A percentile compares a stretch with the other conserved stretches of the same genome.
Conservation (phyloP, 345 rosid genomes). For the Melaleuca alternifolia region DNA sequence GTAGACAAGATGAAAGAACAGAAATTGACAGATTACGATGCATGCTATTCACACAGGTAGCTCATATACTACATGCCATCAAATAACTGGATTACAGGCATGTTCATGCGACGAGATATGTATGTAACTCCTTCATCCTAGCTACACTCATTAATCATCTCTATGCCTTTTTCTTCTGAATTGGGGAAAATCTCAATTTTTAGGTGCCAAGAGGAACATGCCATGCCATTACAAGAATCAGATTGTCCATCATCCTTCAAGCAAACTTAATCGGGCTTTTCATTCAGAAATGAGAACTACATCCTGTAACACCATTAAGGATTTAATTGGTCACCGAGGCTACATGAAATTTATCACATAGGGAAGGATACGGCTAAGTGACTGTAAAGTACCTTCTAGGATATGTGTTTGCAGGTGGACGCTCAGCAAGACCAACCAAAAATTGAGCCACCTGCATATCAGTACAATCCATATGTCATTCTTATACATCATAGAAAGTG, state of each 20-base stretch:
- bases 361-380: background rate
- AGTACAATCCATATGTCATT: background rate
- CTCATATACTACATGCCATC: background rate
- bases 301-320: background rate
- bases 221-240: background rate
- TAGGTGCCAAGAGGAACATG: background rate
- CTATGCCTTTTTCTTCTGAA: background rate
- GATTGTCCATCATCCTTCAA: background rate
- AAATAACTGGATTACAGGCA: background rate
- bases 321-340: background rate
- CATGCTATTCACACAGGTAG: background rate
- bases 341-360: background rate
- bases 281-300: background rate
- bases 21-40: background rate
- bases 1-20: background rate
- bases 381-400: slow-evolving; percentile 58
- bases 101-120: background rate
- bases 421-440: slow-evolving; percentile 83
- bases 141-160: background rate
- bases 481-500: background rate
- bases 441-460: slow-evolving; percentile 75
- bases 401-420: slow-evolving; percentile 42
- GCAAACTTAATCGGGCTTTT: background rate
- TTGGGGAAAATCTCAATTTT: background rate
- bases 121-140: background rate